Conservation (phyloP, 495 filamentous ascomycete genomes). For the Penicillium cataractarum region DNA sequence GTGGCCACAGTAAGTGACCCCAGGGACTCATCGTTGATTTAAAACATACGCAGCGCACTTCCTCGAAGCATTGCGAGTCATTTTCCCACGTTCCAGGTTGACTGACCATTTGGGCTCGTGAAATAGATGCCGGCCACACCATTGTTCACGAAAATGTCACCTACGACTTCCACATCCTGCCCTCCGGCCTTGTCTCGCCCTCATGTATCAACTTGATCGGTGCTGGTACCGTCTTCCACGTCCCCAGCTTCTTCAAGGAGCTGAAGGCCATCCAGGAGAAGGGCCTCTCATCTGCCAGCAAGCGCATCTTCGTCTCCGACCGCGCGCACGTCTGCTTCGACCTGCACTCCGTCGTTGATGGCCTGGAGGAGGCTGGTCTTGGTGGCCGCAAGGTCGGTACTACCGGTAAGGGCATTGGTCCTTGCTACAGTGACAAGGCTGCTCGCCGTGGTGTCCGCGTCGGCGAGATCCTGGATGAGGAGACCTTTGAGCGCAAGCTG, state of each 20-base stretch:
- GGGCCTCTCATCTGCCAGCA: conserved; percentile 65
- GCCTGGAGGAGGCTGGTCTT: conserved; percentile 77
- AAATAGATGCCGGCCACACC: conserved; percentile 56
- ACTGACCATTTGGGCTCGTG: conserved; percentile 17
- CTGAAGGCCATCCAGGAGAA: conserved; percentile 69
- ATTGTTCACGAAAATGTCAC: conserved; percentile 63
- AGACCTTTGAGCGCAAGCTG: conserved; percentile 73
- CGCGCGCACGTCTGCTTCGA: conserved; percentile 85
- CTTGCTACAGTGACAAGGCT: conserved; percentile 82
- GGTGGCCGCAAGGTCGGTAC: conserved; percentile 65
- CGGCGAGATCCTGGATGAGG: conserved; percentile 74
- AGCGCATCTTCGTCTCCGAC: conserved; percentile 77
- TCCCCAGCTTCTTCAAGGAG: conserved; percentile 88
- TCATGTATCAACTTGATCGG: conserved; percentile 82
- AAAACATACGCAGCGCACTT: background rate
- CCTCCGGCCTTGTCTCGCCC: conserved; percentile 75
- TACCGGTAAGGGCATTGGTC: conserved; percentile 71
- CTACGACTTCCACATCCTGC: conserved; percentile 75
- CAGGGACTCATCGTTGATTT: background rate
- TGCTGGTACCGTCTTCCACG: conserved; percentile 81
- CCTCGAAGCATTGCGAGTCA: background rate
- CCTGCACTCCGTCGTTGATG: conserved; percentile 79
- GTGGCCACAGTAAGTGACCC: conserved; percentile 62
- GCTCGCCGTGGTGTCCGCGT: conserved; percentile 74
- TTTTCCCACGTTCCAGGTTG: conserved; percentile 7